Percentiles rank a stretch among this genome's conserved stretches.
These are phyloP conservation scores for Astrephomene gubernaculifera DNA, from an alignment of 139 green algal species.

Conservation along the genomic window DNA sequence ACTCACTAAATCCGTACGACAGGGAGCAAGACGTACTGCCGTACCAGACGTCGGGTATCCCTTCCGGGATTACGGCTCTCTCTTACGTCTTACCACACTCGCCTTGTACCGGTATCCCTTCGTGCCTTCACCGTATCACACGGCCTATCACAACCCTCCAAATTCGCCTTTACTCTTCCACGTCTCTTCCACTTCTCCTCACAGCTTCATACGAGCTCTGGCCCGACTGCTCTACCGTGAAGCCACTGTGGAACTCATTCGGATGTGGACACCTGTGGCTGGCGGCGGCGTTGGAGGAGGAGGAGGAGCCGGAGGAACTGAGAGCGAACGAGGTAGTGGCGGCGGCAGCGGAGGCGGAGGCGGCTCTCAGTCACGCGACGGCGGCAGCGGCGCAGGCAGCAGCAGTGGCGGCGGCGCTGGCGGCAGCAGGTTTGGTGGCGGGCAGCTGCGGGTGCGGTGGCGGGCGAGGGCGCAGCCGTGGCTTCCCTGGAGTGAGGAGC, in stretches of 20 bases:
- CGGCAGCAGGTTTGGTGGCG: not conserved
- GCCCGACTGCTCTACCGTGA: slow-evolving; percentile 8
- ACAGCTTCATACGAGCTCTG: not conserved
- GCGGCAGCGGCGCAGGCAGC: not conserved
- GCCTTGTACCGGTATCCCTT: no score
- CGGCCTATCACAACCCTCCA: no score
- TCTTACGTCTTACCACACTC: no score
- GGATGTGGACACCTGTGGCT: not conserved
- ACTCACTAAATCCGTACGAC: no score
- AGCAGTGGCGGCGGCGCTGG: not conserved
- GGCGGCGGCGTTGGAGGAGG: not conserved
- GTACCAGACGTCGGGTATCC: no score
- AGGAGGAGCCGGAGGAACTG: not conserved
- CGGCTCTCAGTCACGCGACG: no score
- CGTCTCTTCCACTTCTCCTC: no score
- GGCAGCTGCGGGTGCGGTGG: slow-evolving; percentile 33
- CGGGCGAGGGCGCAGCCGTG: slow-evolving; percentile 4
- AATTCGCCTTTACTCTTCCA: no score
- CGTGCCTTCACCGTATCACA: no score
- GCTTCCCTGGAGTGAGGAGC: slow-evolving; percentile 32
- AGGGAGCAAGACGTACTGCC: no score
- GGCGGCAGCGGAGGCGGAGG: not conserved
- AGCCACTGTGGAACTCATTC: not conserved
- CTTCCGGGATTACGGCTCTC: no score
- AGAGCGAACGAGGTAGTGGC: not conserved